Base-by-base conservation (phyloP, 2,329 filamentous ascomycete species). In the Domatiomyces globalis region DNA sequence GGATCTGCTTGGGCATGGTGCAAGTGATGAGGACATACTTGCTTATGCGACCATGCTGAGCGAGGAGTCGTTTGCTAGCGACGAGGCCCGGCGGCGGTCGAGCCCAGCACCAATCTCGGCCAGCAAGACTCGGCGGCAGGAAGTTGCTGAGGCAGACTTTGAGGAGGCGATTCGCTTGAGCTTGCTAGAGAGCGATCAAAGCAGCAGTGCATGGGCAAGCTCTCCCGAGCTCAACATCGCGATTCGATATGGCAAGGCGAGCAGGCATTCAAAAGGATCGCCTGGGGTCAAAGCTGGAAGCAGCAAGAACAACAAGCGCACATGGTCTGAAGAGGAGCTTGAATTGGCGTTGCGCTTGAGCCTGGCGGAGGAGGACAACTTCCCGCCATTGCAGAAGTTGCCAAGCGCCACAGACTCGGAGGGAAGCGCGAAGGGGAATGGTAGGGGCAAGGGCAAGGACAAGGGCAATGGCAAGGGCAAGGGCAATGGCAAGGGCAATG, bases 31-130 rank as follows among this genome's bases (percentile, higher is more conserved):
- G 50, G 77, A 83, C 57, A 71, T 81, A 48, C 61, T 83, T 20
- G 77, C 78, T 1, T 83, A 82, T 62, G 80, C 80, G 6, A 73
- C 75, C 12, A 69, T 83, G 64, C 63, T 83, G 36, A 81, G 78
- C 48, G 73, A 82, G 62, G 80, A 83, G 60, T 68, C 72, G 6
- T 69, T 75, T 46, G 71, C 72, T 46, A 69, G 66, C 20, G 77
- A 79, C 48, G 68, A 70, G 45, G 61, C 65, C 33, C 74, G 75
- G 43, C 66, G 68, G 48, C 19, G 19, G 10, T 10, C 43, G 2
- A 20, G 43, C 22, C 43, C 43, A n/a, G 19, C 43, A n/a, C 18
- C 18, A 15, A 45, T 45, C 15, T 43, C 50, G 3, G 29, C 46
- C n/a, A 42, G 42, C 20, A 48, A 42, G 3, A 36, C 36, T 8